These are phyloP conservation scores for Dichotomocladium elegans DNA, from an alignment of 371 early-diverging fungal genomes.

Conservation along the genomic window DNA sequence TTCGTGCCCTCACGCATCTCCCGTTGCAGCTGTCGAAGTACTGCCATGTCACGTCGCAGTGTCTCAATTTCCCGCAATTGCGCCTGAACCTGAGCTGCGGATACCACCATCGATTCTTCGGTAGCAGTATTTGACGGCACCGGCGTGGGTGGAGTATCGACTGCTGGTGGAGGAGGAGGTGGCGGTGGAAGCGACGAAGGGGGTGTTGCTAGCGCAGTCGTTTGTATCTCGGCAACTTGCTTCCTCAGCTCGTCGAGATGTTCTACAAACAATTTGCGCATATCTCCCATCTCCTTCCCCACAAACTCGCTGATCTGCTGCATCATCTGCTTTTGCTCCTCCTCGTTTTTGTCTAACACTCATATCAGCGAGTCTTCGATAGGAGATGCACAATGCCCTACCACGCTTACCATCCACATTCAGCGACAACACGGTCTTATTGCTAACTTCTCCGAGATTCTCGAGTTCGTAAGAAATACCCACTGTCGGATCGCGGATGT, in stretches of 20 bases:
- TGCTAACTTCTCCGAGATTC: constrained; percentile 56
- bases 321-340: constrained; percentile 28
- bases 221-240: constrained; percentile 11
- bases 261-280: constrained; percentile 23
- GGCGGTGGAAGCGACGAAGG: not conserved
- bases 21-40: constrained; percentile 58
- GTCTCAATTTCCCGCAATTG: constrained; percentile 31
- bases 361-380: too few species aligned
- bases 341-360: constrained; percentile 9
- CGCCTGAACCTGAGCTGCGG: constrained; percentile 9
- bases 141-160: not conserved
- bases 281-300: constrained; percentile 32
- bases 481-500: constrained; percentile 60
- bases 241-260: constrained; percentile 31
- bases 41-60: constrained; percentile 48
- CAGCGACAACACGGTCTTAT: constrained; percentile 60
- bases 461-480: constrained; percentile 69
- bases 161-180: constrained; percentile 1
- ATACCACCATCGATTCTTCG: not conserved
- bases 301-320: constrained; percentile 22
- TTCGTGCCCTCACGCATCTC: constrained; percentile 51
- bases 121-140: not conserved
- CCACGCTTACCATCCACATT: constrained; percentile 61
- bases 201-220: not conserved
- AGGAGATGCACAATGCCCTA: too few species aligned